Percentiles rank a stretch among this genome's conserved stretches.
Evolutionary conservation across 2,329 filamentous ascomycete genomes (phyloP).

Genomic region (Penicillium oxalicum): DNA sequence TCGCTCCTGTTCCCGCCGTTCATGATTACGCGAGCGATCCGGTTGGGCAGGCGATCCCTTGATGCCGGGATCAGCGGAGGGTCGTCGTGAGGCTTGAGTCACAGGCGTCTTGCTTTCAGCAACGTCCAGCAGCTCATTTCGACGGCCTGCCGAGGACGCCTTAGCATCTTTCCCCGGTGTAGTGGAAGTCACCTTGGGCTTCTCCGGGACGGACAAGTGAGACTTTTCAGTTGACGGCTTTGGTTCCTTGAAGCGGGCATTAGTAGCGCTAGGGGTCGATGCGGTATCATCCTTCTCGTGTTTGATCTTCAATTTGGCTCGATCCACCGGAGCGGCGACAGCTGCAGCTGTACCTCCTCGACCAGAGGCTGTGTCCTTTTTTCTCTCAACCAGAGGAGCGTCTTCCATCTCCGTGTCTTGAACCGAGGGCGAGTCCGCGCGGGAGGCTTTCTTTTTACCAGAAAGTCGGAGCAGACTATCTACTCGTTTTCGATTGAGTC

Average conservation of each 20-base stretch:
- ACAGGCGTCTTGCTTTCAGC: conserved; percentile 37
- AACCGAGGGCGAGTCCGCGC: conserved; percentile 20
- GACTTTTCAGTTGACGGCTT: conserved; percentile 32
- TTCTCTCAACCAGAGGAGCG: conserved; percentile 13
- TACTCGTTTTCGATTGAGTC: conserved; percentile 44
- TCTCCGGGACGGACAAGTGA: conserved; percentile 23
- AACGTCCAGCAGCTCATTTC: conserved; percentile 34
- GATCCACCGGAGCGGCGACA: conserved; percentile 6
- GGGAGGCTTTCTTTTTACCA: conserved; percentile 30
- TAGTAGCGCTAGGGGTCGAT: conserved; percentile 17
- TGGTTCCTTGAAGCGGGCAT: conserved; percentile 33
- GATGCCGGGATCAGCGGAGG: conserved; percentile 21
- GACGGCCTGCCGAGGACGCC: conserved; percentile 29
- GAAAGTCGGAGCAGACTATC: conserved; percentile 42
- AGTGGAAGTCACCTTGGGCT: conserved; percentile 24
- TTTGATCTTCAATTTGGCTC: conserved; percentile 13
- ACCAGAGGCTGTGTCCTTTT: conserved; percentile 8
- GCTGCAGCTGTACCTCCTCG: background rate
- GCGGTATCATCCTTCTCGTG: conserved; percentile 22
- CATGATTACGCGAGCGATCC: conserved; percentile 27
- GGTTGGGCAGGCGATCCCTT: conserved; percentile 27
- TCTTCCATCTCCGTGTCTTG: conserved; percentile 21
- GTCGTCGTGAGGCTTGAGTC: conserved; percentile 25
- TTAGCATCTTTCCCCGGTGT: conserved; percentile 43
- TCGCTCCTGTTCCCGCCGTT: conserved; percentile 35